These are phyloP conservation scores for Psidium guajava DNA, from an alignment of 345 rosid genomes.

Conservation along the genomic window DNA sequence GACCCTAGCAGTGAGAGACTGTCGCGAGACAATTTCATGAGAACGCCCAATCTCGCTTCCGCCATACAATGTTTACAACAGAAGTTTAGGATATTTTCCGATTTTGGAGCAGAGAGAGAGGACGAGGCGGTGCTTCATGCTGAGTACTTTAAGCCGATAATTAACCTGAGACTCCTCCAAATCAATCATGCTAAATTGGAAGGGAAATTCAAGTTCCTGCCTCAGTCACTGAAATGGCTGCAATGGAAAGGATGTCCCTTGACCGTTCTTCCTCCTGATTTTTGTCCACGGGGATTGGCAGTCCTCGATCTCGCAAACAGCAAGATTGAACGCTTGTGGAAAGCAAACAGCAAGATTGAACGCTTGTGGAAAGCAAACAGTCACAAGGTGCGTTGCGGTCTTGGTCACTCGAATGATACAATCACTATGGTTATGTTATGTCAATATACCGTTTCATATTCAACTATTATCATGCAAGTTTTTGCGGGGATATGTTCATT, in stretches of 20 bases:
- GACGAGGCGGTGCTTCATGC: constrained; percentile 13
- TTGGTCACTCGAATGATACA: not conserved
- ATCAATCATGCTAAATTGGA: constrained; percentile 37
- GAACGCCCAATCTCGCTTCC: constrained; percentile 1
- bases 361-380: constrained; percentile 14
- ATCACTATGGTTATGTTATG: not conserved
- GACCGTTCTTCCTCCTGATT: constrained; percentile 31
- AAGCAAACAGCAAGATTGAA: constrained; percentile 9
- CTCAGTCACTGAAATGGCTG: constrained; percentile 51
- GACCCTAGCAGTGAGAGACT: constrained; percentile 1
- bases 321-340: constrained; percentile 29
- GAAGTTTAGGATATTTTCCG: not conserved
- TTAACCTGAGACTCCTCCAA: constrained; percentile 48
- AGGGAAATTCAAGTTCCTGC: constrained; percentile 45
- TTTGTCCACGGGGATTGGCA: constrained; percentile 26
- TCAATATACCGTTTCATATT: not conserved
- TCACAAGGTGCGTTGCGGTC: constrained; percentile 12
- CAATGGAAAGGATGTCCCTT: constrained; percentile 57
- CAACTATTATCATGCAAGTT: not conserved
- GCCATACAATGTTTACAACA: constrained; percentile 6
- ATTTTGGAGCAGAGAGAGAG: constrained; percentile 2
- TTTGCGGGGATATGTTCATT: not conserved
- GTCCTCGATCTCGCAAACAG: constrained; percentile 71
- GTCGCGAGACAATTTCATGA: not conserved
- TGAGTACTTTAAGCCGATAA: constrained; percentile 29